Conservation (phyloP, 768 basidiomycete genomes). For the Amyloporia xantha region DNA sequence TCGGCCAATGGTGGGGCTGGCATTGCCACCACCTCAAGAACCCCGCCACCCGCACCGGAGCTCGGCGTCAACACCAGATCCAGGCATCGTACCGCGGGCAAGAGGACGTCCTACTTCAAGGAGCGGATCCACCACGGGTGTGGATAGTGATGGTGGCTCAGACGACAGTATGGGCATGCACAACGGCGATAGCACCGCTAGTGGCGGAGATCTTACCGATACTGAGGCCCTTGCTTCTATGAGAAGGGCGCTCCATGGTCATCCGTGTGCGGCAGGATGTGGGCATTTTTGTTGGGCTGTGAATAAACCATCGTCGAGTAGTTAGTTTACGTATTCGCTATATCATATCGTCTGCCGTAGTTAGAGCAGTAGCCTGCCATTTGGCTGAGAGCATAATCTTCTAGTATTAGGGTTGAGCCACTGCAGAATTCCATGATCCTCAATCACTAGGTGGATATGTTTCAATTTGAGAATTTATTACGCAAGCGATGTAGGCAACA, state of each 20-base stretch:
- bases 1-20: constrained; percentile 47
- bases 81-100: constrained; percentile 2
- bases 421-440: no score
- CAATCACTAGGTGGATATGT: no score
- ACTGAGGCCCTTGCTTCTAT: not conserved
- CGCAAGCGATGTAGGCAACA: no score
- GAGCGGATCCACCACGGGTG: constrained; percentile 10
- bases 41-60: constrained; percentile 20
- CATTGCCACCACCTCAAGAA: not conserved
- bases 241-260: constrained; percentile 34
- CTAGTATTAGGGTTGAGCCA: no score
- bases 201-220: not conserved
- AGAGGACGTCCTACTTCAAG: constrained; percentile 1
- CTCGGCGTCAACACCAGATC: constrained; percentile 8
- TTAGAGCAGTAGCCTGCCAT: no score
- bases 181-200: not conserved
- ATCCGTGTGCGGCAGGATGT: constrained; percentile 74
- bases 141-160: constrained; percentile 19
- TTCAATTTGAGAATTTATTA: no score
- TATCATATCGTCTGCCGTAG: no score
- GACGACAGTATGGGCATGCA: constrained; percentile 14
- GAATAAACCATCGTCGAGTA: constrained; percentile 1
- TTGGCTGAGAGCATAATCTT: no score
- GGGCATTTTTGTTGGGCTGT: constrained; percentile 57
- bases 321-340: no score